These are phyloP conservation scores for Coniella lustricola DNA, from an alignment of 2,329 filamentous ascomycete species.

Conservation along the genomic window DNA sequence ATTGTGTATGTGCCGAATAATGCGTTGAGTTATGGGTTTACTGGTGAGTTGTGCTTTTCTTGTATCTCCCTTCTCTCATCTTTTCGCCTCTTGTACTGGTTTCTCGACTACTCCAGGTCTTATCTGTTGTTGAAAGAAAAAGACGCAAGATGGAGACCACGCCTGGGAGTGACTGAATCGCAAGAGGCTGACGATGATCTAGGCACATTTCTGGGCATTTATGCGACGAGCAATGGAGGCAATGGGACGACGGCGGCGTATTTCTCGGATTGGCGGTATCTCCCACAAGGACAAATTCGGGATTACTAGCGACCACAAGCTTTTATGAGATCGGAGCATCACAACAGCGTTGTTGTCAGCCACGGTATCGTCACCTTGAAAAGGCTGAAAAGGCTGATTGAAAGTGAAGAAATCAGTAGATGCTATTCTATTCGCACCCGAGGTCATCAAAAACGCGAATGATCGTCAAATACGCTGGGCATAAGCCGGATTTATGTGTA, in stretches of 20 bases:
- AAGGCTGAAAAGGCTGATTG: too few species aligned
- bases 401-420: too few species aligned
- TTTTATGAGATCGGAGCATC: too few species aligned
- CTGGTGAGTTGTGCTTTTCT: conserved; percentile 24
- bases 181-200: neutral
- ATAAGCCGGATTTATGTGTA: too few species aligned
- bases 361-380: too few species aligned
- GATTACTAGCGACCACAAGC: too few species aligned
- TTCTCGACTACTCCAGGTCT: neutral
- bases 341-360: too few species aligned
- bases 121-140: too few species aligned
- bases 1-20: conserved; percentile 28
- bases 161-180: neutral
- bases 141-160: too few species aligned
- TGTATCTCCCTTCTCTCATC: neutral
- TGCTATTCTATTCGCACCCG: too few species aligned
- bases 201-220: conserved; percentile 44
- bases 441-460: too few species aligned
- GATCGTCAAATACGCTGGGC: too few species aligned
- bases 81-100: neutral
- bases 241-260: conserved; percentile 37
- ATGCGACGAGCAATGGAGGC: conserved; percentile 45
- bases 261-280: conserved; percentile 41
- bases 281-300: conserved; percentile 25
- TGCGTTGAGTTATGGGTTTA: conserved; percentile 33